Evolutionary conservation across 1,284 basidiomycete genomes (phyloP).

Genomic region (Moesziomyces antarcticus): DNA sequence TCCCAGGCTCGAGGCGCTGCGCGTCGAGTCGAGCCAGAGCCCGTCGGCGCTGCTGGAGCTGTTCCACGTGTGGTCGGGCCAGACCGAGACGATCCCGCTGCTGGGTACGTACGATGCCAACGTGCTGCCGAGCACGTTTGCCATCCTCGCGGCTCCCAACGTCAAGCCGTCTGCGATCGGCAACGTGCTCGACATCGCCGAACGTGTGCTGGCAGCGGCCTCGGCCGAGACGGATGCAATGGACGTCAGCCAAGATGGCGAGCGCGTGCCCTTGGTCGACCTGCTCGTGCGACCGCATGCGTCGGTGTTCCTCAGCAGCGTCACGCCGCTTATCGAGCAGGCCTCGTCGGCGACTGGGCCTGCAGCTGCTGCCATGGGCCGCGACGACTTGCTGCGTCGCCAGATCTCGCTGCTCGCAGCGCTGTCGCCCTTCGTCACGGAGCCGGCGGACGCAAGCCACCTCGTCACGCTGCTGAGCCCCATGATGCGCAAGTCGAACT

Average conservation of each 20-base stretch:
- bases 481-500: constrained; percentile 81
- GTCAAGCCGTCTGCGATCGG: constrained; percentile 87
- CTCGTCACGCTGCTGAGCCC: constrained; percentile 83
- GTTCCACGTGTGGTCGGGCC: constrained; percentile 81
- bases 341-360: constrained; percentile 74
- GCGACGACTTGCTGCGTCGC: constrained; percentile 81
- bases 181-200: constrained; percentile 86
- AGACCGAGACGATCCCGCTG: constrained; percentile 74
- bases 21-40: constrained; percentile 88
- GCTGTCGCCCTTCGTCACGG: constrained; percentile 80
- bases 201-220: constrained; percentile 74
- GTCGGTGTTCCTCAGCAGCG: constrained; percentile 78
- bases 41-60: constrained; percentile 90
- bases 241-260: constrained; percentile 19
- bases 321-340: constrained; percentile 71
- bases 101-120: constrained; percentile 78
- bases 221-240: constrained; percentile 22
- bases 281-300: constrained; percentile 80
- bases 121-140: constrained; percentile 81
- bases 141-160: constrained; percentile 81
- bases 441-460: constrained; percentile 78
- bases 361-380: constrained; percentile 71
- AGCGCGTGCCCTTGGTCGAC: constrained; percentile 24
- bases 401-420: constrained; percentile 84
- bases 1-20: constrained; percentile 80